Evolutionary conservation across 202 grass and related monocot species (phyloP), one percentile per base, ranked within the genome.

Genomic region (Carex arenaria): DNA sequence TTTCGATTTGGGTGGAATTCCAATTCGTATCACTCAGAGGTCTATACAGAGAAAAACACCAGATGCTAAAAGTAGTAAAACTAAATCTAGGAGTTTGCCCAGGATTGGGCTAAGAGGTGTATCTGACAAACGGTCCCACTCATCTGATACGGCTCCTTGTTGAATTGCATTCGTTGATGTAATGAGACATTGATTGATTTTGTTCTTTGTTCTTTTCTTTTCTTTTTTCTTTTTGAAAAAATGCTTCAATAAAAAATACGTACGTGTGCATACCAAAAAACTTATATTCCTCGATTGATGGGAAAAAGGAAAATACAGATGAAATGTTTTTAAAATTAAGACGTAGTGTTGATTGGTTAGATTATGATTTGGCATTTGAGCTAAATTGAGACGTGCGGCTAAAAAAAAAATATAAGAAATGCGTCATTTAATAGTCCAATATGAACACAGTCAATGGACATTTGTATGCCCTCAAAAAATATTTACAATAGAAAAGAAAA

Each of bases 1-100:
- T 84, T 98, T 98, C 45, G 60, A 98, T 87, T 89, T 95, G 15
- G 95, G 95, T 77, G 95, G 92, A 11, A 94, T 98, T 70, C 92
- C 95, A 20, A 95, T 98, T 79, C 87, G 95, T 17, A 82, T 98
- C 6, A 66, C 90, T 15, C 95, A 95, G 7, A 90, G 88, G 64
- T 86, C 87, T 55, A 82, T 89, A 83, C 87, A 87, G 32, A 89
- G 92, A 83, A 98, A 92, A 93, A 77, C 63, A 4, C 61, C 64
- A 81, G 38, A 31, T 11, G 85, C 54, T 51, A 92, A 68, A 55
- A 79, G 12, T 30, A 82, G 17, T 68, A 82, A 66, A 52, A 66
- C 17, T 68, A 66, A 66, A 51, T 45, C 43, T 82, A 82, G 63
- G 43, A 68, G 22, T 82, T 68, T 32, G 18, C 3, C 34, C 18